Evolutionary conservation across 169 alveolate species (phyloP).

Genomic region (Plasmodium cynomolgi): DNA sequence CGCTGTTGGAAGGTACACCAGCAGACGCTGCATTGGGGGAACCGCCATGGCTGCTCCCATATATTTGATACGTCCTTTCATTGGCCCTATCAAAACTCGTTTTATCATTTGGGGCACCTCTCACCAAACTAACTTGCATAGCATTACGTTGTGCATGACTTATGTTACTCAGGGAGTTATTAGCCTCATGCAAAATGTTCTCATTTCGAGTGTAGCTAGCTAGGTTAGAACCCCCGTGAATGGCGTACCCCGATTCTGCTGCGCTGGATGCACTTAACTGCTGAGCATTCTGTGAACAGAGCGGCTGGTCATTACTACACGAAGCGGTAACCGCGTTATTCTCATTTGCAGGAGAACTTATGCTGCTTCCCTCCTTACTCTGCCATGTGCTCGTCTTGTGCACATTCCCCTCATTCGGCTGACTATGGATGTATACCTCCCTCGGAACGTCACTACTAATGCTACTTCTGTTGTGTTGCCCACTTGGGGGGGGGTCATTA

Average conservation of each 20-base stretch:
- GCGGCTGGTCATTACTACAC: background rate
- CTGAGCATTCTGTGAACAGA: background rate
- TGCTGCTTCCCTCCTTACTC: background rate
- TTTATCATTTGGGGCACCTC: background rate
- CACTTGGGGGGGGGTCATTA: background rate
- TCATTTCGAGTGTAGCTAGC: background rate
- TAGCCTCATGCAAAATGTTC: background rate
- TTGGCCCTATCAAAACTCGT: background rate
- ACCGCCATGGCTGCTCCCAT: background rate
- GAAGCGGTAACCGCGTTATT: background rate
- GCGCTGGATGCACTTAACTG: background rate
- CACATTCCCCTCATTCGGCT: background rate
- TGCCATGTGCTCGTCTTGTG: background rate
- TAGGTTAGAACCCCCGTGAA: background rate
- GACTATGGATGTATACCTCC: background rate
- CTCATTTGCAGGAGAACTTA: background rate
- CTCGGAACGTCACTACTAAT: background rate
- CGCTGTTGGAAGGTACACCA: background rate
- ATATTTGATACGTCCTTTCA: background rate
- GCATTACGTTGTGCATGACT: background rate
- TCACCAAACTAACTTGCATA: background rate
- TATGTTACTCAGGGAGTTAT: background rate
- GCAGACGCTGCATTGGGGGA: background rate
- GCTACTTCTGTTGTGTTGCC: background rate
- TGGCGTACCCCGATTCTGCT: background rate